These are phyloP conservation scores for Hypericum androsaemum DNA, from an alignment of 345 rosid genomes.

Conservation along the genomic window DNA sequence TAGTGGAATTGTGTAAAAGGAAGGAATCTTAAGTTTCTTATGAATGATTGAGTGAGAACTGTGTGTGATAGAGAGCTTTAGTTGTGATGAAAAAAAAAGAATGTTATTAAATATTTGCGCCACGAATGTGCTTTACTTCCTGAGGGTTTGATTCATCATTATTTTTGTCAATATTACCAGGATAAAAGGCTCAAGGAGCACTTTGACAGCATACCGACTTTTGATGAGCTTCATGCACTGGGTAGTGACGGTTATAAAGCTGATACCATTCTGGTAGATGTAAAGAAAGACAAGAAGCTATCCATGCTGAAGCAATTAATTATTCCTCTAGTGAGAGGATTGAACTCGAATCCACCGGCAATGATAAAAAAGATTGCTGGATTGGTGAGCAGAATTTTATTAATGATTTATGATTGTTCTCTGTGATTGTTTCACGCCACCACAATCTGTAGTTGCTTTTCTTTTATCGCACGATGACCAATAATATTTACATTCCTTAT, in stretches of 20 bases:
- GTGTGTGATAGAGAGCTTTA: too few relatives aligned
- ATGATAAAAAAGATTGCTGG: conserved; percentile 87
- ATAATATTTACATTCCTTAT: too few relatives aligned
- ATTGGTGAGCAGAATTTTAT: conserved; percentile 49
- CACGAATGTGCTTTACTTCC: too few relatives aligned
- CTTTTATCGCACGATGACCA: not conserved
- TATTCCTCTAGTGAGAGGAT: conserved; percentile 63
- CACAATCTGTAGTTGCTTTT: not conserved
- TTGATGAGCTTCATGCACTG: conserved; percentile 79
- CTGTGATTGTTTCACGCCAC: not conserved
- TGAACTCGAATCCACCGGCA: conserved; percentile 80
- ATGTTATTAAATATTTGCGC: too few relatives aligned
- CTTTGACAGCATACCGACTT: conserved; percentile 62
- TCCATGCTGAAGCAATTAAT: conserved; percentile 79
- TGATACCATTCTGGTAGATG: conserved; percentile 79
- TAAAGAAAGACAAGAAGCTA: conserved; percentile 76
- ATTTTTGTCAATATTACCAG: conserved; percentile 25
- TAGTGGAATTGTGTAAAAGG: too few relatives aligned
- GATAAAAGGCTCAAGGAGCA: conserved; percentile 73
- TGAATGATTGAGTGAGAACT: too few relatives aligned
- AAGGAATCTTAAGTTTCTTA: too few relatives aligned
- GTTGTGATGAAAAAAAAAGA: too few relatives aligned
- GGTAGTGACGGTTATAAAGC: conserved; percentile 64
- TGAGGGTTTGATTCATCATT: not conserved
- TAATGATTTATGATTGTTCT: conserved; percentile 8